Evolutionary conservation across 768 basidiomycete genomes (phyloP).

Genomic region (Suillus subaureus): DNA sequence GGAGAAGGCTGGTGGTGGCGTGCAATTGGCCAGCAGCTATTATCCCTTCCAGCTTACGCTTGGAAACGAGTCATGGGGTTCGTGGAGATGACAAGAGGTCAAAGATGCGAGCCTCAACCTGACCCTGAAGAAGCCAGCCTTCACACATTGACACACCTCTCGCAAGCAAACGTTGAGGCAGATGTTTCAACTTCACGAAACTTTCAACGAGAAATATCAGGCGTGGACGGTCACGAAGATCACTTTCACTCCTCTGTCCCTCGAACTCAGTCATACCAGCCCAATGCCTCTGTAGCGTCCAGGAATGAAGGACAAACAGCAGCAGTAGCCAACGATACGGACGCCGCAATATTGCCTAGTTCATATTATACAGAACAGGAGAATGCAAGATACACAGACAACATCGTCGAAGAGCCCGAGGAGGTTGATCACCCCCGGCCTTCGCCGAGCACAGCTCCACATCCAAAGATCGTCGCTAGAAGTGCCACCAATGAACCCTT

Average conservation of each 20-base stretch:
- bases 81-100: background rate
- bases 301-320: background rate
- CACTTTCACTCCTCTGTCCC: background rate
- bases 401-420: background rate
- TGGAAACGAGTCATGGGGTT: background rate
- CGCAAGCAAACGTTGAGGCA: background rate
- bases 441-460: background rate
- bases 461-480: background rate
- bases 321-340: background rate
- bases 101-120: background rate
- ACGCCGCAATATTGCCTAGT: background rate
- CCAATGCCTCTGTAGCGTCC: background rate
- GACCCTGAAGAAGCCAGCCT: background rate
- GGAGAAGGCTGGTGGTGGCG: background rate
- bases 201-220: background rate
- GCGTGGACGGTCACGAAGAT: background rate
- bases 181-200: background rate
- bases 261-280: background rate
- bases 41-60: background rate
- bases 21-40: background rate
- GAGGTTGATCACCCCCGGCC: background rate
- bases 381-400: background rate
- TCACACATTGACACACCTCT: background rate
- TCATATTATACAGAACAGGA: background rate
- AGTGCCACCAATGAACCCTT: background rate